phyloP scores from a whole-genome alignment of 2,329 filamentous ascomycete species.

The Penicillium sp. region DNA sequence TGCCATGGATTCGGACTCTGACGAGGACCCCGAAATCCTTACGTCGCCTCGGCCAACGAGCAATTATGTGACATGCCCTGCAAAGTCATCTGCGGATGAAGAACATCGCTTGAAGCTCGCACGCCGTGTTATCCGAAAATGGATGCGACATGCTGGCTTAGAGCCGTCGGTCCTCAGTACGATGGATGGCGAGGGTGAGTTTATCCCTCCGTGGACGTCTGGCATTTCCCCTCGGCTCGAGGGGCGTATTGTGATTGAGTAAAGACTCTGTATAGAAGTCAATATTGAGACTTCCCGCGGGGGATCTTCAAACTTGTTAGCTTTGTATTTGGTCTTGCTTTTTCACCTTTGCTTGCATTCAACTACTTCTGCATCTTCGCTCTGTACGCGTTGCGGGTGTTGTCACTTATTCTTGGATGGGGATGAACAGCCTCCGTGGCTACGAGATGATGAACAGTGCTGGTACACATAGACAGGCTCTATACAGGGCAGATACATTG shows the following conservation, averaged over 20 bases:
- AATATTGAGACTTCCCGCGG: neutral
- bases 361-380: neutral
- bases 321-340: neutral
- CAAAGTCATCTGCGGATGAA: slow-evolving; percentile 54
- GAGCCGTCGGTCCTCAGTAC: slow-evolving; percentile 54
- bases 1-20: slow-evolving; percentile 52
- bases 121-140: slow-evolving; percentile 72
- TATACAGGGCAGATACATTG: neutral
- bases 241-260: slow-evolving; percentile 67
- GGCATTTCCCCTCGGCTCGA: slow-evolving; percentile 80
- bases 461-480: slow-evolving; percentile 6
- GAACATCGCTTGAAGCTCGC: slow-evolving; percentile 67
- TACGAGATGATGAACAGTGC: neutral
- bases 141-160: slow-evolving; percentile 72
- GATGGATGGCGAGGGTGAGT: slow-evolving; percentile 64
- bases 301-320: neutral
- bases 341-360: neutral
- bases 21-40: slow-evolving; percentile 49
- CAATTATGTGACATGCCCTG: slow-evolving; percentile 48
- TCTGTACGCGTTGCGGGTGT: neutral
- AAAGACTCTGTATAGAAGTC: neutral
- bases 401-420: neutral
- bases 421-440: neutral
- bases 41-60: slow-evolving; percentile 40
- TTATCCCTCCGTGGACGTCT: slow-evolving; percentile 74